phyloP scores from a whole-genome alignment of 345 rosid genomes.

The Garcia nutans region DNA sequence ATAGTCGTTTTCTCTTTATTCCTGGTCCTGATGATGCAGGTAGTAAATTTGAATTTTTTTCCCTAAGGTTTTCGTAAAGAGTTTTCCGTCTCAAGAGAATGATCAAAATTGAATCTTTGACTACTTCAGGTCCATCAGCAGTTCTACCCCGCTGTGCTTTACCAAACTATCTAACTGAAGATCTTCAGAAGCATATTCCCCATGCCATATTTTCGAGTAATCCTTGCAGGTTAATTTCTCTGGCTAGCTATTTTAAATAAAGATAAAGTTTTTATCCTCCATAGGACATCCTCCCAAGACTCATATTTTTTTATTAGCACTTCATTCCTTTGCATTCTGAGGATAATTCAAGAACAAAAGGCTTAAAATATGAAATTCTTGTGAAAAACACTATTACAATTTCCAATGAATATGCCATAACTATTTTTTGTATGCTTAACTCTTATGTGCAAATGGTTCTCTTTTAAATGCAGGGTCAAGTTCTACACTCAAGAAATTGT shows the following conservation, averaged over 20 bases:
- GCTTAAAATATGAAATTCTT: neutral
- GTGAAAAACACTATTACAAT: neutral
- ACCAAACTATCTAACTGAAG: slow-evolving; percentile 73
- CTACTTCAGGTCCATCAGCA: slow-evolving; percentile 76
- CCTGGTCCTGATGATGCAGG: slow-evolving; percentile 97
- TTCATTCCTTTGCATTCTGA: neutral
- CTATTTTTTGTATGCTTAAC: neutral
- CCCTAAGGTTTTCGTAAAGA: neutral
- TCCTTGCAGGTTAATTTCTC: slow-evolving; percentile 83
- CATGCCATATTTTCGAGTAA: slow-evolving; percentile 83
- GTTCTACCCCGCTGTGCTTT: slow-evolving; percentile 77
- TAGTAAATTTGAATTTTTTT: slow-evolving; percentile 24
- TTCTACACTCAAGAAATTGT: slow-evolving; percentile 89
- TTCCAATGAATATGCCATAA: neutral
- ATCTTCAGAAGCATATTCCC: slow-evolving; percentile 62
- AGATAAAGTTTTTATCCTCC: slow-evolving; percentile 5
- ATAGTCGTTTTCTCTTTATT: slow-evolving; percentile 78
- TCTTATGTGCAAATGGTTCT: slow-evolving; percentile 4
- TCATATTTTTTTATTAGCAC: neutral
- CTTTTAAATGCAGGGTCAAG: slow-evolving; percentile 63
- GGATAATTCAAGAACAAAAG: neutral
- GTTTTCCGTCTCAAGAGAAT: neutral
- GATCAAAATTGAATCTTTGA: slow-evolving; percentile 14
- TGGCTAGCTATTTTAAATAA: slow-evolving; percentile 5
- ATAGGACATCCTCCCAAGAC: neutral